Evolutionary conservation across 2,329 filamentous ascomycete species (phyloP), one percentile per base, ranked within the genome.

Genomic region (Huntiella abstrusa): DNA sequence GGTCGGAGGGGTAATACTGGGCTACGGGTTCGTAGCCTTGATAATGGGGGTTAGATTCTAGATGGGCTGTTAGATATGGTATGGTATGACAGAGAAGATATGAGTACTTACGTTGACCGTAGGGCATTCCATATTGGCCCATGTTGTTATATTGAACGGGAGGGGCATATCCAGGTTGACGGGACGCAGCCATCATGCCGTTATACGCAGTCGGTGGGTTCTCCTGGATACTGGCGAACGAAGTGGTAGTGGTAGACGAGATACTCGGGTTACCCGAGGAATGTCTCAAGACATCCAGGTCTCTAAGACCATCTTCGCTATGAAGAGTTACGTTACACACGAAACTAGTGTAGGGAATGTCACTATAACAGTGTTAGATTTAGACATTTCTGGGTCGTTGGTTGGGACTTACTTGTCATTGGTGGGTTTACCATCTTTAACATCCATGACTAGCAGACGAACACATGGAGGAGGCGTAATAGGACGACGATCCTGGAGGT

Each of bases 401-500:
- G 12, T 15, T 19, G 10, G n/a, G 32, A 35, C 40, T 13, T 45
- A 49, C 47, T 49, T 49, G 17, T 49, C 47, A 22, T 49, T 49
- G 11, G 47, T 49, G 32, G 47, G 43, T 56, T 84, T 78, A 16
- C 82, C 79, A 0, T 83, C 87, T 12, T 64, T 62, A 37, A 71
- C 66, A 60, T 95, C 84, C 51, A 71, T 76, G 44, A 96, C 80
- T 35, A 91, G 70, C 10, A 96, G 72, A 52, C 81, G 75, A 45
- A 96, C 81, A 61, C 88, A 95, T 3, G 91, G 88, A 16, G 91
- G 91, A 11, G 91, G 88, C 22, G 91, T 96, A 55, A 98, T 95
- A 19, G 91, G 91, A 52, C 91, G 75, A 53, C 91, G 83, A 61
- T 98, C 91, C 83, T 93, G 56, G 47, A 44, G 17, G 32, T 33